These are phyloP conservation scores for Tricholoma bakamatsutake DNA, from an alignment of 768 basidiomycete species.

Conservation along the genomic window DNA sequence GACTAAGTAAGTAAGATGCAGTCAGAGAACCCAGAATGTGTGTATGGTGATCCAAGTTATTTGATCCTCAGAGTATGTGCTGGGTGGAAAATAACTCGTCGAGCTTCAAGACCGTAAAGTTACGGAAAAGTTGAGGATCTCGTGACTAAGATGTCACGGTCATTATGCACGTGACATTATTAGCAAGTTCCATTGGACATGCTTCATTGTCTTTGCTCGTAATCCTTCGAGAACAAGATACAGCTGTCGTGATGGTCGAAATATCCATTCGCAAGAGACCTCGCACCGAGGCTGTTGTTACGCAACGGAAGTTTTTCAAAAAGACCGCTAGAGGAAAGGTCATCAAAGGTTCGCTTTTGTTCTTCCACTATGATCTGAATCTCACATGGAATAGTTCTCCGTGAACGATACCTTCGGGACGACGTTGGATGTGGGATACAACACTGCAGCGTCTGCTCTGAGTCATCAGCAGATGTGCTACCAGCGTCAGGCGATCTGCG, in stretches of 20 bases:
- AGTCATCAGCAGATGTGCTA: slow-evolving; percentile 36
- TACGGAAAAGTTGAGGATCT: too few species aligned
- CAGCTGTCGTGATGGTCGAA: slow-evolving; percentile 12
- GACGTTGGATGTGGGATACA: slow-evolving; percentile 86
- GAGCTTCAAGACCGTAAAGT: too few species aligned
- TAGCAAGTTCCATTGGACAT: not conserved
- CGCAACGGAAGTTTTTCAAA: slow-evolving; percentile 91
- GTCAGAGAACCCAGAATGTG: too few species aligned
- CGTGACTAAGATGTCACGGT: too few species aligned
- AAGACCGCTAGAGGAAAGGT: slow-evolving; percentile 94
- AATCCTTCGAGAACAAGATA: not conserved
- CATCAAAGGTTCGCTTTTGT: slow-evolving; percentile 65
- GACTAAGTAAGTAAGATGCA: too few species aligned
- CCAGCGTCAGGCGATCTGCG: slow-evolving; percentile 52
- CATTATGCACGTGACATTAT: too few species aligned
- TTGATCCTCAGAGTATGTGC: too few species aligned
- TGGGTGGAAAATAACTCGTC: too few species aligned
- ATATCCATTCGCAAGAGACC: slow-evolving; percentile 75
- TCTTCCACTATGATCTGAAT: not conserved
- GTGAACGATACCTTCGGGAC: slow-evolving; percentile 90
- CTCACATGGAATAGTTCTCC: slow-evolving; percentile 53
- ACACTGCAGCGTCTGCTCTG: slow-evolving; percentile 58
- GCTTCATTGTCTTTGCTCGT: not conserved
- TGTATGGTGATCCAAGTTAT: too few species aligned
- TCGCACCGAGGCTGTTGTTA: slow-evolving; percentile 62